Percentiles rank a stretch among this genome's conserved stretches.
phyloP scores from a whole-genome alignment of 768 basidiomycete species.

The Lactarius trivialis region DNA sequence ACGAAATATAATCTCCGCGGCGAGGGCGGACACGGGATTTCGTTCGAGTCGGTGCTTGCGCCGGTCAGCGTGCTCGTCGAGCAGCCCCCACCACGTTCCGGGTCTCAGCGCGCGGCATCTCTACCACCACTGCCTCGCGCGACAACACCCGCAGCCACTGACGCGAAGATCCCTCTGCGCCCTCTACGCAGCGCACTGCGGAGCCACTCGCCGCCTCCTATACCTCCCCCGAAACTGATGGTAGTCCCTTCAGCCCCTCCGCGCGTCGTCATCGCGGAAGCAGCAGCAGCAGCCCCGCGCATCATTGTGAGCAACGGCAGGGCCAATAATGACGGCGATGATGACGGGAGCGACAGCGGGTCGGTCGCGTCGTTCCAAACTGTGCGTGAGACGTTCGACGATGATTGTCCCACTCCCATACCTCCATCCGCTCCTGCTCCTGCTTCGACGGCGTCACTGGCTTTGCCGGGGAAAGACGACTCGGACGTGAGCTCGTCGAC shows the following conservation, averaged over 20 bases:
- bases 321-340: slow-evolving; percentile 3
- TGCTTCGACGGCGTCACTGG: slow-evolving; percentile 5
- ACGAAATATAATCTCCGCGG: slow-evolving; percentile 20
- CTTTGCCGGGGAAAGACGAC: slow-evolving; percentile 22
- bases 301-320: not conserved
- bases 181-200: slow-evolving; percentile 62
- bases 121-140: slow-evolving; percentile 7
- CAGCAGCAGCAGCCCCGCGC: not conserved
- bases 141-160: not conserved
- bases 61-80: slow-evolving; percentile 3
- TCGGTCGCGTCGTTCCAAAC: slow-evolving; percentile 65
- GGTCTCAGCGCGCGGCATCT: not conserved
- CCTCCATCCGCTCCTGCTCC: not conserved
- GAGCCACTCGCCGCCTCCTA: slow-evolving; percentile 27
- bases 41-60: slow-evolving; percentile 15
- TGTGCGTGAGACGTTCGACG: slow-evolving; percentile 47
- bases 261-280: not conserved
- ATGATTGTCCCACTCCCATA: slow-evolving; percentile 22
- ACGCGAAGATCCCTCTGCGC: slow-evolving; percentile 44
- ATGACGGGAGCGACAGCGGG: slow-evolving; percentile 35
- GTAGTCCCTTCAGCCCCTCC: slow-evolving; percentile 16
- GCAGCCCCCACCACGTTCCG: not conserved
- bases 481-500: slow-evolving; percentile 30
- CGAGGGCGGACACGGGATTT: slow-evolving; percentile 13
- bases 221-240: slow-evolving; percentile 12